These are phyloP conservation scores for Artemisia argyi DNA, from an alignment of 129 eudicot genomes.

Conservation along the genomic window DNA sequence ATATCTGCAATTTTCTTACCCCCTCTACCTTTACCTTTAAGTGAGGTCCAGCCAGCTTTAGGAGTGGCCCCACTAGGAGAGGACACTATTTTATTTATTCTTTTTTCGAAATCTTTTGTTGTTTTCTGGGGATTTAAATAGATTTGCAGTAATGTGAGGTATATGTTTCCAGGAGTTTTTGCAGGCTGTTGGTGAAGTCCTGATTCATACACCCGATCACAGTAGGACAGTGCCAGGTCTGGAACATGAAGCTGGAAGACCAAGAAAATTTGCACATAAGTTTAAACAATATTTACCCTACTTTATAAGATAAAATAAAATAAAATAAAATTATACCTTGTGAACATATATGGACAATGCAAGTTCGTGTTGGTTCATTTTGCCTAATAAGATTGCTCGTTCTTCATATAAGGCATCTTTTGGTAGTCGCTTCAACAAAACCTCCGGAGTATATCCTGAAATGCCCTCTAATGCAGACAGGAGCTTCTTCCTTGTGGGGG, in stretches of 20 bases:
- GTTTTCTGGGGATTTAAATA: conserved; percentile 85
- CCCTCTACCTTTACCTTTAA: conserved; percentile 56
- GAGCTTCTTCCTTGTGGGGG: conserved; percentile 85
- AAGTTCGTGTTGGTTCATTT: conserved; percentile 98
- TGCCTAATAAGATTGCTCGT: conserved; percentile 85
- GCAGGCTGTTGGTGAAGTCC: conserved; percentile 63
- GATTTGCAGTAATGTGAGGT: conserved; percentile 83
- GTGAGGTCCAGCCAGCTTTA: conserved; percentile 48
- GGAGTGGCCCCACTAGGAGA: conserved; percentile 39
- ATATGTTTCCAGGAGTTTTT: conserved; percentile 69
- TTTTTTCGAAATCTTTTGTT: conserved; percentile 67
- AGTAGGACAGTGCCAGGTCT: conserved; percentile 81
- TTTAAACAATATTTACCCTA: neutral
- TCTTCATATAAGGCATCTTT: conserved; percentile 83
- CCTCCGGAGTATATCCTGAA: conserved; percentile 90
- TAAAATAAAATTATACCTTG: conserved; percentile 52
- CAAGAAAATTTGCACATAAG: conserved; percentile 2
- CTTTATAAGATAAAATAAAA: neutral
- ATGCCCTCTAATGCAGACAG: conserved; percentile 89
- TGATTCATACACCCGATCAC: conserved; percentile 85
- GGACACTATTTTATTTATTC: conserved; percentile 64
- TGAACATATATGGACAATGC: conserved; percentile 93
- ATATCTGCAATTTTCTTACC: conserved; percentile 88
- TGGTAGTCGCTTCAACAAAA: conserved; percentile 79
- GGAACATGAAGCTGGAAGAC: conserved; percentile 81